Base-by-base conservation (phyloP, 2,329 filamentous ascomycete genomes). In the Aureobasidium musti region DNA sequence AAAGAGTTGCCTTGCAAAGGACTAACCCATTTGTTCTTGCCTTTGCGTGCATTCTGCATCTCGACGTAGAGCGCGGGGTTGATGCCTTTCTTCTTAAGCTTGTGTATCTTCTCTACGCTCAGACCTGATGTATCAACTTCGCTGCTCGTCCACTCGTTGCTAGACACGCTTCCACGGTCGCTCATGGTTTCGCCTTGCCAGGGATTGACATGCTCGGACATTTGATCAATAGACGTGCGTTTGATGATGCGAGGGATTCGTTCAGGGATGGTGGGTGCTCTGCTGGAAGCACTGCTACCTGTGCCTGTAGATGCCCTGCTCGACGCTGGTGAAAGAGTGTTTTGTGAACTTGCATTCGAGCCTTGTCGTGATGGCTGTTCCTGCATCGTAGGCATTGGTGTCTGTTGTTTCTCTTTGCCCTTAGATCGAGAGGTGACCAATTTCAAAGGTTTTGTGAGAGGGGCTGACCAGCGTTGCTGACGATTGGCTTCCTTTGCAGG, bases 1-100 rank as follows among this genome's bases (percentile, higher is more conserved):
- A 75, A 91, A 92, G 2, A 91, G 96, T 73, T 90, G 89, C 75
- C 87, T 97, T 60, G 50, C 43, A 66, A 43, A 30, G 64, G 64
- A 39, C 53, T 66, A 8, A 66, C 43, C 53, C 64, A 66, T 11
- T 66, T 66, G 30, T 45, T 37, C 53, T 75, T 71, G 1, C 79
- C 77, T 64, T 78, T 79, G 63, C 75, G 74, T 26, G 77, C 78
- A 30, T 79, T 78, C 69, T 80, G 79, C 80, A 82, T 82, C 71
- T 82, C 80, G 17, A 79, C 77, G 68, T 79, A 82, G 57, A 82
- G 68, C 11, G 77, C 74, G 17, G 79, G 80, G 67, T 82, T 81
- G 69, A 82, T 79, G 1, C 80, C 79, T 70, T 82, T 82, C 71
- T 80, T 79, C 70, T 75, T 73, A 71, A 80, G 75, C 69, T 80